Base-by-base conservation (phyloP, 2,329 filamentous ascomycete species). In the Sporothrix globosa region DNA sequence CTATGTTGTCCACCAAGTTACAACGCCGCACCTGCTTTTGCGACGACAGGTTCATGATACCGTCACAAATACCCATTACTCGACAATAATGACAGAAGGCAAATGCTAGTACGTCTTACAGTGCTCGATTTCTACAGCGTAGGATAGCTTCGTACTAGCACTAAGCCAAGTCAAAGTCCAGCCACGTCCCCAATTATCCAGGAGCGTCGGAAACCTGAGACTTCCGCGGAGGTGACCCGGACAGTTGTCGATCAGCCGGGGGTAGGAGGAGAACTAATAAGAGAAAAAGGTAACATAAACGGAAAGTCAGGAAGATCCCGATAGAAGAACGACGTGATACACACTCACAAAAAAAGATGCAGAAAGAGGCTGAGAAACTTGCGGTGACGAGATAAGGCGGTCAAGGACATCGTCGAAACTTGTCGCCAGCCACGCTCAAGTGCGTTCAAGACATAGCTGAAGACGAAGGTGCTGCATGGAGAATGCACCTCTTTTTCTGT, bases 361-460 rank as follows among this genome's bases (percentile, higher is more conserved):
- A 54, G 14, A 27, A 27, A 27, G 10, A 27, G 56, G n/a, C 10
- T n/a, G 46, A 24, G 56, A 44, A 61, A 61, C 58, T 46, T 39
- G 58, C 58, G 58, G 58, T 63, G 58, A 58, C 54, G 19, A 63
- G 44, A 46, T 21, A 21, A 63, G 58, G 58, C 58, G 58, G 58
- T 63, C 58, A 63, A 46, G 39, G 39, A 63, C 21, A 39, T 27
- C 58, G n/a, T 34, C 34, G 34, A 34, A 34, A 34, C 34, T 34
- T 34, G 34, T 9, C 4, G 34, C 34, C 30, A 44, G 17, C 56
- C 6, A 4, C n/a, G 14, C 27, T 39, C 56, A 10, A 44, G 13
- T 24, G 5, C 14, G 21, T 46, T 24, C 58, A 46, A 46, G 39
- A 46, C 58, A 63, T 10, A 27, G 58, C 58, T 46, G 39, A 46